These are phyloP conservation scores for Talaromyces proteolyticus DNA, from an alignment of 495 filamentous ascomycete species.

Conservation along the genomic window DNA sequence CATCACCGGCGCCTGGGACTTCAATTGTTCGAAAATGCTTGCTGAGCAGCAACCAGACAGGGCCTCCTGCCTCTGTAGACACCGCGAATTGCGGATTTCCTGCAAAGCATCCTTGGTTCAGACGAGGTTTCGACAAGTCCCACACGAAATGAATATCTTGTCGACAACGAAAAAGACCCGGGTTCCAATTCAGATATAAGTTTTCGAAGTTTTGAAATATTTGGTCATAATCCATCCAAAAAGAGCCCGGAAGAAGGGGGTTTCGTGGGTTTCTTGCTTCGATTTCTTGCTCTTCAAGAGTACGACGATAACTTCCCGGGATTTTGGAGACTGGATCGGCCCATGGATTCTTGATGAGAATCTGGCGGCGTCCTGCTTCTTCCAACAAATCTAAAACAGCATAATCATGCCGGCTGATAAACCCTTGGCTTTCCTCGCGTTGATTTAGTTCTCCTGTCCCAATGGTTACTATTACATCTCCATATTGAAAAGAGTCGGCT, in stretches of 20 bases:
- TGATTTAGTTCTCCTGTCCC: slow-evolving; percentile 77
- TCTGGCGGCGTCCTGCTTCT: slow-evolving; percentile 50
- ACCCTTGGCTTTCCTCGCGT: slow-evolving; percentile 71
- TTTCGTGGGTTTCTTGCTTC: slow-evolving; percentile 8
- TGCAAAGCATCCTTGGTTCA: slow-evolving; percentile 56
- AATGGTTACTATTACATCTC: slow-evolving; percentile 82
- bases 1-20: slow-evolving; percentile 26
- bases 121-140: slow-evolving; percentile 58
- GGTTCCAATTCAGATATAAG: slow-evolving; percentile 97
- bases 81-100: slow-evolving; percentile 82
- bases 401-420: slow-evolving; percentile 90
- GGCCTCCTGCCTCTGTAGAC: slow-evolving; percentile 45
- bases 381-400: slow-evolving; percentile 78
- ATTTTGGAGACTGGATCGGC: slow-evolving; percentile 53
- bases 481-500: slow-evolving; percentile 63
- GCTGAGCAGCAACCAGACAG: slow-evolving; percentile 78
- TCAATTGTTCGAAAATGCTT: slow-evolving; percentile 63
- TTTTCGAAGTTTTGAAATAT: slow-evolving; percentile 89
- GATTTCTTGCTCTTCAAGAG: slow-evolving; percentile 6
- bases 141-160: slow-evolving; percentile 90
- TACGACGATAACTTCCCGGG: slow-evolving; percentile 8
- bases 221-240: slow-evolving; percentile 87
- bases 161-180: slow-evolving; percentile 69
- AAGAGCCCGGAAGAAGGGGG: slow-evolving; percentile 57
- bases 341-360: slow-evolving; percentile 97